phyloP scores from a whole-genome alignment of 1,284 basidiomycete genomes.

The Entoloma clypeatum region DNA sequence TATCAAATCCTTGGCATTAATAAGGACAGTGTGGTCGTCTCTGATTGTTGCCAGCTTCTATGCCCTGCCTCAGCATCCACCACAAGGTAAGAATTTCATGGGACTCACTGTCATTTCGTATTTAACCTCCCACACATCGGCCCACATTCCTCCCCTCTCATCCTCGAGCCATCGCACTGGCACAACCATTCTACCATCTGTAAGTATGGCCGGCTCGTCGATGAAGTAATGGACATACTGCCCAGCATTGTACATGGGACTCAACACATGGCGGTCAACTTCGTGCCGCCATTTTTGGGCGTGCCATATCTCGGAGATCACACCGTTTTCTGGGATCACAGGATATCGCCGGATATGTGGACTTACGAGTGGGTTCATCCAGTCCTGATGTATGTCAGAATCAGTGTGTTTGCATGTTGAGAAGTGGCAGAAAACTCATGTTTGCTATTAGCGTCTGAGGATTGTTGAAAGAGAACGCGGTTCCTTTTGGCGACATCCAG shows the following conservation, averaged over 20 bases:
- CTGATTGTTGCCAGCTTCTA: not conserved
- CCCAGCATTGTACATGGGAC: slow-evolving; percentile 20
- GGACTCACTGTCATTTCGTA: not conserved
- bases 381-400: slow-evolving; percentile 20
- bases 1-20: slow-evolving; percentile 1
- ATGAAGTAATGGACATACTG: slow-evolving; percentile 26
- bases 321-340: slow-evolving; percentile 20
- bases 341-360: slow-evolving; percentile 23
- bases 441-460: slow-evolving; percentile 20
- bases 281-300: slow-evolving; percentile 24
- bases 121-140: slow-evolving; percentile 6
- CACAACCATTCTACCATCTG: slow-evolving; percentile 20
- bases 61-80: no score
- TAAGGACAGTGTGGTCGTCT: not conserved
- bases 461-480: slow-evolving; percentile 23
- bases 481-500: slow-evolving; percentile 26
- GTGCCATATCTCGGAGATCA: slow-evolving; percentile 28
- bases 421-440: slow-evolving; percentile 12
- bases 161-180: slow-evolving; percentile 16
- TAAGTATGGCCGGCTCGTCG: slow-evolving; percentile 22
- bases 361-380: slow-evolving; percentile 22
- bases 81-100: not conserved
- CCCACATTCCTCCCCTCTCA: not conserved
- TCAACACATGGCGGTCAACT: slow-evolving; percentile 24
- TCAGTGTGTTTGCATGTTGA: slow-evolving; percentile 11